Conservation (phyloP, 2,329 filamentous ascomycete genomes). For the Remersonia thermophila region DNA sequence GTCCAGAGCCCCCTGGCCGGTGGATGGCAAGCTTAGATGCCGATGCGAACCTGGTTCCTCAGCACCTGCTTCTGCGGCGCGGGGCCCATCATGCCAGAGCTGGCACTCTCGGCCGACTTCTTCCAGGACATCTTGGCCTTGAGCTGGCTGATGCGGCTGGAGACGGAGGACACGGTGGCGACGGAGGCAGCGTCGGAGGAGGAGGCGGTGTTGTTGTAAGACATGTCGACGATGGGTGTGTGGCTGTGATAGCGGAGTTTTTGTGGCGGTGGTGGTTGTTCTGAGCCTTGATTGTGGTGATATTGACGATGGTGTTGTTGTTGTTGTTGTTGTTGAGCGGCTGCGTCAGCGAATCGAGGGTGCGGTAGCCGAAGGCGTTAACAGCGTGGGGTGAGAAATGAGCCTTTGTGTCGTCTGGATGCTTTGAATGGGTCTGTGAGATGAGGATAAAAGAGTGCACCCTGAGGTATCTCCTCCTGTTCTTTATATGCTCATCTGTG, state of each 20-base stretch:
- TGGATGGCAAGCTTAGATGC: too few species aligned
- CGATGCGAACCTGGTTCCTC: constrained; percentile 12
- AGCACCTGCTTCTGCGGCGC: constrained; percentile 6
- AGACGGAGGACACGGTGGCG: constrained; percentile 15
- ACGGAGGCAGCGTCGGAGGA: constrained; percentile 17
- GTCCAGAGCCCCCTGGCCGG: too few species aligned
- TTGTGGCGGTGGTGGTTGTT: constrained; percentile 1
- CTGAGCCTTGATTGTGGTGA: constrained; percentile 1
- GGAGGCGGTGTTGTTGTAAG: too few species aligned
- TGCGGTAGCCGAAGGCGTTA: too few species aligned
- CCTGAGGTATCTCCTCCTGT: too few species aligned
- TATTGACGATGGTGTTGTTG: constrained; percentile 1
- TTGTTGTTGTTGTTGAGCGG: not conserved
- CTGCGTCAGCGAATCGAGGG: too few species aligned
- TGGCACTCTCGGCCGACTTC: constrained; percentile 3
- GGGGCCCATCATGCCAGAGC: constrained; percentile 5
- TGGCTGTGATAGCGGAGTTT: not conserved
- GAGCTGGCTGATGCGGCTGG: constrained; percentile 15
- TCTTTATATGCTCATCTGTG: too few species aligned
- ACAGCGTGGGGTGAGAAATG: too few species aligned
- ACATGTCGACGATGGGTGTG: too few species aligned
- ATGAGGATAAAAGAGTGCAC: too few species aligned
- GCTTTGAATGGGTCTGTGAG: too few species aligned
- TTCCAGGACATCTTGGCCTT: constrained; percentile 13
- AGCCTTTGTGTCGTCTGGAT: not conserved